These are phyloP conservation scores for Pittosporum tobira DNA, from an alignment of 129 eudicot species.

Conservation along the genomic window DNA sequence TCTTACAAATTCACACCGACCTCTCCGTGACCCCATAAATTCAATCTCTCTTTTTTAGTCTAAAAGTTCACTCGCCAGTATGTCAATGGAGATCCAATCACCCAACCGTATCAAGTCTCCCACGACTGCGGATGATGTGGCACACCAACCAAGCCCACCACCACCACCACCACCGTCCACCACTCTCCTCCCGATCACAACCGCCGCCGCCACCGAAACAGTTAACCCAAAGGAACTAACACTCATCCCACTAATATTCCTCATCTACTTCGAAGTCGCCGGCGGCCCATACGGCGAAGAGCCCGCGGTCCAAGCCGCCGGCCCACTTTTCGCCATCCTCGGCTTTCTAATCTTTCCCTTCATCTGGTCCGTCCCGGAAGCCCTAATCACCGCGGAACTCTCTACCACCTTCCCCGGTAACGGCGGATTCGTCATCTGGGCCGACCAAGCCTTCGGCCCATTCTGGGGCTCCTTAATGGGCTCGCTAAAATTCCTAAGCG, in stretches of 20 bases:
- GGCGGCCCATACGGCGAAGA: constrained; percentile 71
- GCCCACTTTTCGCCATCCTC: constrained; percentile 33
- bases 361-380: constrained; percentile 48
- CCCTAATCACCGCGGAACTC: constrained; percentile 49
- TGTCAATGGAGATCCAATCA: too few relatives aligned
- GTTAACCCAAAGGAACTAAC: constrained; percentile 25
- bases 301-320: constrained; percentile 45
- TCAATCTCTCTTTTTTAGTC: too few relatives aligned
- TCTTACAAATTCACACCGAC: too few relatives aligned
- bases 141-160: neutral
- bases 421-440: constrained; percentile 47
- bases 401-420: constrained; percentile 48
- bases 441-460: constrained; percentile 33
- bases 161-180: neutral
- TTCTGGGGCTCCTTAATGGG: constrained; percentile 44
- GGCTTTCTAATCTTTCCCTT: constrained; percentile 42
- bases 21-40: too few relatives aligned
- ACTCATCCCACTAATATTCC: constrained; percentile 51
- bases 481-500: constrained; percentile 24
- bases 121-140: too few relatives aligned
- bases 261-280: constrained; percentile 70
- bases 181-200: constrained; percentile 16
- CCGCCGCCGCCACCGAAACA: constrained; percentile 12
- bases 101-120: too few relatives aligned
- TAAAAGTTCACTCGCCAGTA: too few relatives aligned